These are phyloP conservation scores for Rhodotorula paludigena DNA, from an alignment of 768 basidiomycete species.

Conservation along the genomic window DNA sequence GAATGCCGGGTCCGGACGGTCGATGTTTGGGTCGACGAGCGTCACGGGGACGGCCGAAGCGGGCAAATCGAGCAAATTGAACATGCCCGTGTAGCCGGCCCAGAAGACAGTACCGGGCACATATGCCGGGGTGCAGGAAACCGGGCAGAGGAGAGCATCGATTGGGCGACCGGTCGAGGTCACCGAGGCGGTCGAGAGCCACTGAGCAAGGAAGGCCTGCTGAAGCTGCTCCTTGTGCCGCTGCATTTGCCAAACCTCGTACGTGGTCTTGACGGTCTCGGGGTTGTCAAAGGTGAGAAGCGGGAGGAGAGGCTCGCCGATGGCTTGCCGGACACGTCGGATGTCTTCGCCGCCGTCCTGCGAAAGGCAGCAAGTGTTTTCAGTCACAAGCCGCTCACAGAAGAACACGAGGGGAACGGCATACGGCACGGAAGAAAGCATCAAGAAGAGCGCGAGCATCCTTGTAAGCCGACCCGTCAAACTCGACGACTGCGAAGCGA, in stretches of 20 bases:
- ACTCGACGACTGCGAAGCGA: slow-evolving; percentile 29
- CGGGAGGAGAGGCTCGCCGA: slow-evolving; percentile 8
- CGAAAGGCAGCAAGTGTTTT: not conserved
- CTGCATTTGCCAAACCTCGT: slow-evolving; percentile 9
- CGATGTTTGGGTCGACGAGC: not conserved
- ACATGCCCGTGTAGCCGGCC: slow-evolving; percentile 1
- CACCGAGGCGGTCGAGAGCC: not conserved
- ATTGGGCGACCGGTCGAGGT: not conserved
- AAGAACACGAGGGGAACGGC: not conserved
- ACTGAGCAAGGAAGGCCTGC: slow-evolving; percentile 6
- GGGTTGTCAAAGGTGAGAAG: slow-evolving; percentile 2
- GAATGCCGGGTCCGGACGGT: not conserved
- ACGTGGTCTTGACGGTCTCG: not conserved
- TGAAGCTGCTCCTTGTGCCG: slow-evolving; percentile 4
- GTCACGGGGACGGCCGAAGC: slow-evolving; percentile 2
- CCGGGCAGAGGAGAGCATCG: slow-evolving; percentile 12
- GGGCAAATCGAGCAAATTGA: slow-evolving; percentile 17
- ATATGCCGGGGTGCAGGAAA: not conserved
- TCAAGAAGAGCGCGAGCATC: not conserved
- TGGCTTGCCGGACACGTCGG: not conserved
- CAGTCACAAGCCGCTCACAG: no score
- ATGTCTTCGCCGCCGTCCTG: slow-evolving; percentile 25
- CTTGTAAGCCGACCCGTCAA: slow-evolving; percentile 13
- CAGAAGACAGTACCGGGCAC: not conserved
- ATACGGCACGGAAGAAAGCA: not conserved